These are phyloP conservation scores for Tritrichomonas musculus DNA, from an alignment of 208 protist genomes.

Conservation along the genomic window DNA sequence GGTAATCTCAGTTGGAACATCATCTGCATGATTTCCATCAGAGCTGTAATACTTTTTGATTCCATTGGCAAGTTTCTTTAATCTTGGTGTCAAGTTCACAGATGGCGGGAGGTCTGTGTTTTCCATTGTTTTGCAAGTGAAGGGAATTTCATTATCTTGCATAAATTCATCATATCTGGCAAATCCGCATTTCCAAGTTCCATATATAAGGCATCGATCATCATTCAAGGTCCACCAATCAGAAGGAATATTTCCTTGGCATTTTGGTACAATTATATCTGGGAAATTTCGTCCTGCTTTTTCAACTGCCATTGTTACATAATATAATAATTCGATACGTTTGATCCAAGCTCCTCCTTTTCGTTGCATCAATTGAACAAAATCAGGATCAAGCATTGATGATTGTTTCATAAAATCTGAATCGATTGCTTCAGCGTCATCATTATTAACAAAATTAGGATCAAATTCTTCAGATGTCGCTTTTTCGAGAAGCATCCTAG, in stretches of 20 bases:
- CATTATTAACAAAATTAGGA: background rate
- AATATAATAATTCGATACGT: constrained; percentile 16
- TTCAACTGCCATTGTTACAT: constrained; percentile 9
- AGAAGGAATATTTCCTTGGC: constrained; percentile 2
- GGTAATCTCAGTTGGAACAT: background rate
- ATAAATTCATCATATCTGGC: background rate
- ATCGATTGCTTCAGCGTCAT: constrained; percentile 18
- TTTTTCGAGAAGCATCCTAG: constrained; percentile 11
- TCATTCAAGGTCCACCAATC: background rate
- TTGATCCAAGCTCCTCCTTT: constrained; percentile 31
- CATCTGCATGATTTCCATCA: background rate
- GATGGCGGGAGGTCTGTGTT: background rate
- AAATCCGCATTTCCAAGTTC: constrained; percentile 4
- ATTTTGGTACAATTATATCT: background rate
- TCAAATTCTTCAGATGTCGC: background rate
- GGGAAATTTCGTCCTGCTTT: background rate
- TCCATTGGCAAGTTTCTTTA: background rate
- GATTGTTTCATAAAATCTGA: constrained; percentile 7
- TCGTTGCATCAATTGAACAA: background rate
- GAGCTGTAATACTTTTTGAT: background rate
- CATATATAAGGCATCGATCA: constrained; percentile 19
- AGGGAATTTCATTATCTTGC: background rate
- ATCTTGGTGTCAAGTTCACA: background rate
- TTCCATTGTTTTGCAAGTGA: background rate
- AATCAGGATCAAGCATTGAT: constrained; percentile 31